Evolutionary conservation across 1,139 yeast species (phyloP).

Genomic region (Zygosaccharomyces pseudobailii): DNA sequence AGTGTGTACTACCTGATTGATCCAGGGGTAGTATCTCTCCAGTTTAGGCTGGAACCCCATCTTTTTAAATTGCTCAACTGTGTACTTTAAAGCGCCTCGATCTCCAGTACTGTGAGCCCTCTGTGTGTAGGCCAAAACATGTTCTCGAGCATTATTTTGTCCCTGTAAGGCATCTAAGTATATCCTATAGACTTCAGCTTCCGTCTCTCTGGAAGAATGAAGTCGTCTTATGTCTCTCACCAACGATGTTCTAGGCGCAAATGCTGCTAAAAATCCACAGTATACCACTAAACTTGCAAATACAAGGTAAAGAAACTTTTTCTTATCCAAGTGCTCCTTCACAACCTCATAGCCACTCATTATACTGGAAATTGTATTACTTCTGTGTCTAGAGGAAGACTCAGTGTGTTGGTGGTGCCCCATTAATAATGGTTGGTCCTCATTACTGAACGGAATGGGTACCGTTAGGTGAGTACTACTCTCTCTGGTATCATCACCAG

Average conservation of each 20-base stretch:
- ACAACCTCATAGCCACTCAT: slow-evolving; percentile 40
- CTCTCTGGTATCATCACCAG: not conserved
- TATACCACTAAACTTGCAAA: slow-evolving; percentile 27
- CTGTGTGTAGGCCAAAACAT: slow-evolving; percentile 37
- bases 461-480: slow-evolving; percentile 2
- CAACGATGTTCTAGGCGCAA: slow-evolving; percentile 81
- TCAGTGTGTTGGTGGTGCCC: slow-evolving; percentile 1
- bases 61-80: slow-evolving; percentile 38
- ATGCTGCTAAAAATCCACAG: slow-evolving; percentile 59
- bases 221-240: slow-evolving; percentile 76
- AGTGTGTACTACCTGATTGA: slow-evolving; percentile 49
- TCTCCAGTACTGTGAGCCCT: slow-evolving; percentile 43
- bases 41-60: slow-evolving; percentile 47
- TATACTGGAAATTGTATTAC: slow-evolving; percentile 30
- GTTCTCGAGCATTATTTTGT: slow-evolving; percentile 37
- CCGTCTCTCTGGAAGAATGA: slow-evolving; percentile 60
- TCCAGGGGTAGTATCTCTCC: slow-evolving; percentile 56
- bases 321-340: slow-evolving; percentile 47
- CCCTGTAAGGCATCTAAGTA: slow-evolving; percentile 35
- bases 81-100: slow-evolving; percentile 40
- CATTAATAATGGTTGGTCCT: not conserved
- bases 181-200: slow-evolving; percentile 57
- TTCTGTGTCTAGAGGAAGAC: slow-evolving; percentile 21
- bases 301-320: slow-evolving; percentile 47
- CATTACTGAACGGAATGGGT: slow-evolving; percentile 4